A percentile compares a stretch with the other conserved stretches of the same genome.
These are phyloP conservation scores for Adansonia grandidieri DNA, from an alignment of 441 rosid genomes.

Conservation along the genomic window DNA sequence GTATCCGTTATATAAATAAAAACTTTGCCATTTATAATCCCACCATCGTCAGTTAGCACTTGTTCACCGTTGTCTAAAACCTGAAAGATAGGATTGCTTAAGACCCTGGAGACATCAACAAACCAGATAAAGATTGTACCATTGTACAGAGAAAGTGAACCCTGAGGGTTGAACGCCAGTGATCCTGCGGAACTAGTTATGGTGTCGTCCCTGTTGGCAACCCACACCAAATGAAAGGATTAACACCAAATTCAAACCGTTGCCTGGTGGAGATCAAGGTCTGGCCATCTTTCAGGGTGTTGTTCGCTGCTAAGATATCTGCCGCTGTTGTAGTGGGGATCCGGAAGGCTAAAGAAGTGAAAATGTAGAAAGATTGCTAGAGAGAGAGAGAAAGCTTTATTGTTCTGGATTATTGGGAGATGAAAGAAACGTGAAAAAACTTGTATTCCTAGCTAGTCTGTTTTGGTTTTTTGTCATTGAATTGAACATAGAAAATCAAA, in stretches of 20 bases:
- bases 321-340: background rate
- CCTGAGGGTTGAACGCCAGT: background rate
- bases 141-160: background rate
- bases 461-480: background rate
- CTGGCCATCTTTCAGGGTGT: slow-evolving; percentile 6
- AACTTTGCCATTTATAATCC: slow-evolving; percentile 35
- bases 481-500: background rate
- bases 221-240: slow-evolving; percentile 16
- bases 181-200: slow-evolving; percentile 21
- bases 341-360: background rate
- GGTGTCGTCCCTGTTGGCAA: slow-evolving; percentile 33
- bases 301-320: background rate
- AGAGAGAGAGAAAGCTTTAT: background rate
- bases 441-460: background rate
- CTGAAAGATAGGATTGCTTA: slow-evolving; percentile 19
- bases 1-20: slow-evolving; percentile 30
- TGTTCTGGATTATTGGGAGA: background rate
- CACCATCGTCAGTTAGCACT: slow-evolving; percentile 22
- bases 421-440: background rate
- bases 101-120: background rate
- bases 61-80: slow-evolving; percentile 39
- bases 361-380: background rate
- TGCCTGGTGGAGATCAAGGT: background rate
- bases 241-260: slow-evolving; percentile 14
- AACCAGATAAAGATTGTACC: slow-evolving; percentile 24